Base-by-base conservation (phyloP, 257 asterid species). In the Vinca minor region DNA sequence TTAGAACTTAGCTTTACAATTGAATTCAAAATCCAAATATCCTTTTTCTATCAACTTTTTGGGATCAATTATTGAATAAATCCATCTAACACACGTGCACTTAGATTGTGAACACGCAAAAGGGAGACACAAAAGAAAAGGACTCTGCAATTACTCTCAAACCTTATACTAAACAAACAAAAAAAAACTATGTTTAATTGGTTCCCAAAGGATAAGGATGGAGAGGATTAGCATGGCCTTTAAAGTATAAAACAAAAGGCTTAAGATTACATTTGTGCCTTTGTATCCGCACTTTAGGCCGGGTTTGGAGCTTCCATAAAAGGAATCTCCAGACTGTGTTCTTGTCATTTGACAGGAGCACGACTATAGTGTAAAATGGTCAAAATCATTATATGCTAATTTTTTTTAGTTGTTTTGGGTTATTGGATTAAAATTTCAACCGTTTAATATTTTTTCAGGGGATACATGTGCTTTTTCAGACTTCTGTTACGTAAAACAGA, bases 271-370 rank as follows among this genome's bases (percentile, higher is more conserved):
- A 55, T 45, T 64, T 21, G 68, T 45, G 66, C 63, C 73, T 25
- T 46, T 35, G 42, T 36, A 69, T 63, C 81, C 77, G 78, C 74
- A 67, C 44, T 69, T 79, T 35, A 61, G 70, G 79, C 72, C 70
- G 67, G 70, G 62, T 73, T 72, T 71, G 73, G 74, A 66, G 78
- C 75, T 70, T 75, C 79, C 81, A 59, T 54, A 36, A 26, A 62
- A 70, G 56, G 82, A 77, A 76, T 76, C 77, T 82, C 58, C 44
- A 54, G 60, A 64, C 66, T 61, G 50, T 18, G 6, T 36, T 57
- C 46, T 39, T 25, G 14, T 52, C 12, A 39, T 8, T 48, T 54
- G 41, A n/a, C n/a, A n/a, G n/a, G n/a, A n/a, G n/a, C n/a, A n/a
- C n/a, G n/a, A n/a, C n/a, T n/a, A n/a, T n/a, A n/a, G n/a, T n/a